Evolutionary conservation across 148 eudicot genomes (phyloP), one percentile per base, ranked within the genome.

Genomic region (Limonium bicolor): DNA sequence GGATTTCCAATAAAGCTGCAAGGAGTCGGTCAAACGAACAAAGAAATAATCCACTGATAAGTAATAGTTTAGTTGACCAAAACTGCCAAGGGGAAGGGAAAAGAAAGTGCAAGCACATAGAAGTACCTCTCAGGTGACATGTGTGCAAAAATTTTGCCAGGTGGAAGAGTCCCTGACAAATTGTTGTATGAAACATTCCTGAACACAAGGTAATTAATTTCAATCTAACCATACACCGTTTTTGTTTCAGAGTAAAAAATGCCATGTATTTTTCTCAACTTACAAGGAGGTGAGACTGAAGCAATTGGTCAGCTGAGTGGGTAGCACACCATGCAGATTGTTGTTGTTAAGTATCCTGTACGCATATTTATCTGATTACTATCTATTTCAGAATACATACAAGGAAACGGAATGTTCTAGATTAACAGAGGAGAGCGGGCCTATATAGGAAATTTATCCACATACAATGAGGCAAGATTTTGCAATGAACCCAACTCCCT

Each of bases 131-230:
- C 78, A 5, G 69, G 58, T 31, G 73, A 20, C 43, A 79, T 74
- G 45, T 69, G 64, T 14, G 87, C 62, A 44, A 75, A 74, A 49
- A 58, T 71, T 36, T 64, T 55, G 20, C 48, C 32, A 2, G 59
- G 34, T 20, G 87, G 82, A 6, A 79, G 30, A 45, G 56, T 29
- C 26, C 87, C 87, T 11, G 76, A 66, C 20, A 79, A 56, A 58
- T 79, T 75, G 76, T 79, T 79, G 58, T 60, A 61, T 6, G 87
- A 79, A 10, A 75, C 45, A 47, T 79, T 79, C 70, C 87, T 79
- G 60, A 17, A n/a, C 21, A 23, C 4, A 60, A 15, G 10, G 15
- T 22, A 29, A 46, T 18, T 18, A 45, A 54, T 21, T 56, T 54
- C 27, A 44, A 18, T 8, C 4, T 2, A n/a, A 12, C 5, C 17